phyloP scores from a whole-genome alignment of 164 flowering plant genomes.

The Kalanchoe fedtschenkoi region DNA sequence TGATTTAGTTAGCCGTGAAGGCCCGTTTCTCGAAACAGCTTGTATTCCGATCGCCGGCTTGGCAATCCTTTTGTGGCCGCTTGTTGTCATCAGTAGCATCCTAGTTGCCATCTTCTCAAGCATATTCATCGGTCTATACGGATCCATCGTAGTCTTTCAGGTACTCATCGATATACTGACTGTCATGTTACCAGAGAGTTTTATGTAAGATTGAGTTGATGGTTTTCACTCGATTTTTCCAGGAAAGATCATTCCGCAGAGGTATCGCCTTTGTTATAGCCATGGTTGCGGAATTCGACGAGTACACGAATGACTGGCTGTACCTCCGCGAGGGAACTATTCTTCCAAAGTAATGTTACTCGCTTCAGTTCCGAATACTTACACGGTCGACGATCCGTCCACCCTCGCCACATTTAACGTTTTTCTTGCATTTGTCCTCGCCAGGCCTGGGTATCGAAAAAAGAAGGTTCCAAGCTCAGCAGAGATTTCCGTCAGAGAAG shows the following conservation, averaged over 20 bases:
- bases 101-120: slow-evolving; percentile 58
- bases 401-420: background rate
- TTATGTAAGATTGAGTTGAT: too few relatives aligned
- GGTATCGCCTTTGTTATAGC: slow-evolving; percentile 79
- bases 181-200: too few relatives aligned
- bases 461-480: slow-evolving; percentile 30
- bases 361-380: slow-evolving; percentile 1
- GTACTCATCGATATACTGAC: slow-evolving; percentile 14
- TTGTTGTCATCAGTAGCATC: slow-evolving; percentile 67
- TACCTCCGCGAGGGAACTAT: slow-evolving; percentile 84
- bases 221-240: slow-evolving; percentile 10
- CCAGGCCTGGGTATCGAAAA: slow-evolving; percentile 75
- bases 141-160: slow-evolving; percentile 78
- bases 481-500: slow-evolving; percentile 38
- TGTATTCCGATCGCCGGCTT: slow-evolving; percentile 49
- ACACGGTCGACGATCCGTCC: background rate
- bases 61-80: slow-evolving; percentile 86
- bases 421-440: slow-evolving; percentile 17
- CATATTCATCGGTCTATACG: slow-evolving; percentile 73
- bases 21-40: slow-evolving; percentile 7
- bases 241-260: slow-evolving; percentile 79
- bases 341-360: slow-evolving; percentile 65
- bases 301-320: slow-evolving; percentile 93
- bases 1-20: slow-evolving; percentile 8
- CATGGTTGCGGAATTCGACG: slow-evolving; percentile 91